phyloP scores from a whole-genome alignment of 1,284 basidiomycete genomes.

The Rhodotorula mucilaginosa region DNA sequence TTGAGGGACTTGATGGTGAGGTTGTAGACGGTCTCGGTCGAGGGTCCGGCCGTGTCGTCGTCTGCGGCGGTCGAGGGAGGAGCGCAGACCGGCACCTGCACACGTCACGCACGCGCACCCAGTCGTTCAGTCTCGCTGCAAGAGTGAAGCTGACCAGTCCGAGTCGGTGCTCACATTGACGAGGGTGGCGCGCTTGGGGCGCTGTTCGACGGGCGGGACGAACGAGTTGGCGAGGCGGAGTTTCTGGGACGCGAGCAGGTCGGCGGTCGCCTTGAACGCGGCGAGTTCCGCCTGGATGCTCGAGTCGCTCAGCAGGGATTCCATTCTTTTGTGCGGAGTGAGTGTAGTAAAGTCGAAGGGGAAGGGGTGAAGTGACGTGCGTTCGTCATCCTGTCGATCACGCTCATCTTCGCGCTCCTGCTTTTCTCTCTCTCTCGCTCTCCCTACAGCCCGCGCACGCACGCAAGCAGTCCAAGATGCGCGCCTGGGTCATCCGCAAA shows the following conservation, averaged over 20 bases:
- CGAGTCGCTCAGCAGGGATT: constrained; percentile 30
- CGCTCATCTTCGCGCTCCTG: background rate
- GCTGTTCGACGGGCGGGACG: constrained; percentile 67
- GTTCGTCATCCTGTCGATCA: background rate
- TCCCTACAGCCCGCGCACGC: background rate
- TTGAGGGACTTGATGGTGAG: constrained; percentile 85
- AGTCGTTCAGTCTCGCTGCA: no score
- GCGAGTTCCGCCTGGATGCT: constrained; percentile 57
- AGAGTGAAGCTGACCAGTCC: no score
- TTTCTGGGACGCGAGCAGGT: constrained; percentile 65
- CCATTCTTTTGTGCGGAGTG: constrained; percentile 12
- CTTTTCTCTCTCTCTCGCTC: no score
- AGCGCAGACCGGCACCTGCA: constrained; percentile 36
- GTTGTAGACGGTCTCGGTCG: background rate
- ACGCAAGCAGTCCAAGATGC: constrained; percentile 6
- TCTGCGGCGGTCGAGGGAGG: constrained; percentile 20
- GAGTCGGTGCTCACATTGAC: constrained; percentile 51
- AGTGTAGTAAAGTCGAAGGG: no score
- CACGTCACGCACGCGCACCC: background rate
- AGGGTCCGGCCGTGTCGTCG: constrained; percentile 7
- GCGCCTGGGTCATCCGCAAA: constrained; percentile 33
- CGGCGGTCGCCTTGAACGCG: constrained; percentile 70
- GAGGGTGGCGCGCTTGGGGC: constrained; percentile 69
- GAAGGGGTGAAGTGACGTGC: constrained; percentile 2
- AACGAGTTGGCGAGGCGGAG: constrained; percentile 71